Evolutionary conservation across 352 stramenopile genomes (phyloP), one percentile per base, ranked within the genome.

Genomic region (Globisporangium okanoganense): DNA sequence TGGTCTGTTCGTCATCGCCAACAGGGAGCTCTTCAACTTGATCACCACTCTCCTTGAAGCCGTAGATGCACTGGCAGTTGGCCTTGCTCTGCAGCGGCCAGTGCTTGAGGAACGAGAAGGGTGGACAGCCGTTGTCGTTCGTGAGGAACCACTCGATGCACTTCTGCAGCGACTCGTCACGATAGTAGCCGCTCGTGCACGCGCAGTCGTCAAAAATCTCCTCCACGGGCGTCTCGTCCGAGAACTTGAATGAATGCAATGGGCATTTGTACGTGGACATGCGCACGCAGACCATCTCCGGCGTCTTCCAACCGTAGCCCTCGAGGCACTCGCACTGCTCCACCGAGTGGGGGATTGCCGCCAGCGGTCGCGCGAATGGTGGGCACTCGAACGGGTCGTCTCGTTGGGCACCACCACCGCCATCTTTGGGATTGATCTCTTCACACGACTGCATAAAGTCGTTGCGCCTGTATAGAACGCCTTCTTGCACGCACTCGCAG

Each of bases 61-160:
- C 81, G 49, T 88, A 88, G 63, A 90, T 65, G 54, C 83, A 92
- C 48, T 87, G 71, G 65, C 83, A 92, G 41, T 89, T 92, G 22
- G 72, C 69, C 24, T 76, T 83, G 53, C 78, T 89, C 65, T 93
- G 79, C 56, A 94, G 66, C 38, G 83, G 83, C 85, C 85, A 94
- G 35, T 85, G 82, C 9, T 65, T 81, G 38, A 92, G 72, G 27
- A 86, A 77, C 5, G 81, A 73, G 47, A 75, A 85, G 14, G 69
- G 36, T 7, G 85, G 85, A 29, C 85, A 94, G 0, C 70, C 55
- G 44, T 89, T 91, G 9, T 81, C 73, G 47, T 90, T 85, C 27
- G 78, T 62, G 45, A 89, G 60, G 44, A 89, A 82, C 81, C 81
- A 91, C 45, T 82, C 71, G 24, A 88, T 68, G 56, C 85, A 94